A percentile compares a stretch with the other conserved stretches of the same genome.
These are phyloP conservation scores for Mimosa bimucronata DNA, from an alignment of 306 rosid species.

Conservation along the genomic window DNA sequence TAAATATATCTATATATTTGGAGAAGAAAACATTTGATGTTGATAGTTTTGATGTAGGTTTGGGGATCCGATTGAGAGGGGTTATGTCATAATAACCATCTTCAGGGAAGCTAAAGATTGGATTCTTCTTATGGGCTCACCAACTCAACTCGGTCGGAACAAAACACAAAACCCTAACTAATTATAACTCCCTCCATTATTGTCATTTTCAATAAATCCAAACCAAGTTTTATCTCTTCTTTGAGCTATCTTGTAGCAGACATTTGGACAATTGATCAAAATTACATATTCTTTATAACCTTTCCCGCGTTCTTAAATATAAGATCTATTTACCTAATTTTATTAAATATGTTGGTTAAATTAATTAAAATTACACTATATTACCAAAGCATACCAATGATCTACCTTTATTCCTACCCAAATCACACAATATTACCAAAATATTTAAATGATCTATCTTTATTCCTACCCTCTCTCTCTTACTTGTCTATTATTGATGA, in stretches of 20 bases:
- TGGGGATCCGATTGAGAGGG: slow-evolving; percentile 28
- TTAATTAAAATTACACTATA: too few relatives aligned
- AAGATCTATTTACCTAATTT: too few relatives aligned
- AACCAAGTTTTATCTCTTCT: slow-evolving; percentile 37
- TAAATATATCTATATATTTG: neutral
- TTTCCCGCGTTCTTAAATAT: too few relatives aligned
- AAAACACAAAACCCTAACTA: slow-evolving; percentile 57
- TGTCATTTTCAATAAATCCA: slow-evolving; percentile 43
- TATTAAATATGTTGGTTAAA: too few relatives aligned
- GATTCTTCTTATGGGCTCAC: slow-evolving; percentile 41
- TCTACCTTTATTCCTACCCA: too few relatives aligned
- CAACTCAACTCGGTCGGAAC: slow-evolving; percentile 71
- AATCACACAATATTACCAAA: too few relatives aligned
- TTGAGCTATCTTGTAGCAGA: neutral
- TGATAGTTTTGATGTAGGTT: slow-evolving; percentile 41
- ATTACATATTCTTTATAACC: neutral
- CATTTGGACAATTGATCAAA: neutral
- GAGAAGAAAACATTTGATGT: slow-evolving; percentile 35
- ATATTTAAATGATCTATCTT: too few relatives aligned
- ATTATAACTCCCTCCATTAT: slow-evolving; percentile 23
- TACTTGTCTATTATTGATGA: too few relatives aligned
- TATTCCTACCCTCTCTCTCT: too few relatives aligned
- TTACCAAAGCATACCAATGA: too few relatives aligned
- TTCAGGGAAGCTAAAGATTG: slow-evolving; percentile 28
- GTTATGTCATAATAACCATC: neutral